phyloP scores from a whole-genome alignment of 345 rosid genomes.

The Citrus sp. region DNA sequence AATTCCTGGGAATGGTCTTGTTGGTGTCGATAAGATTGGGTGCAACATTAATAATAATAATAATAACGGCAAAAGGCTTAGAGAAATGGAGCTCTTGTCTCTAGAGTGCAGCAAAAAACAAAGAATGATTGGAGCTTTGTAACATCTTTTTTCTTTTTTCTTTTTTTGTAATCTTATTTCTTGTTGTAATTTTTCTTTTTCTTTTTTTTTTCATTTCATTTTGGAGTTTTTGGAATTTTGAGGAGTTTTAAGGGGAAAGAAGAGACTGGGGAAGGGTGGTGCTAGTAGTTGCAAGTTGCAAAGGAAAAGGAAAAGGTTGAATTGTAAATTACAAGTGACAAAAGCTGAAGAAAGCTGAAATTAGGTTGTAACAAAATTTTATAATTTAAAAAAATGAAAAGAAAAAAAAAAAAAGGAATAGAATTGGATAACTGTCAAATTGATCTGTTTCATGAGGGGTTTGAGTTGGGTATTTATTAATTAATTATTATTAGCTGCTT shows the following conservation, averaged over 20 bases:
- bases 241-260: background rate
- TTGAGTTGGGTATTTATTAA: no score
- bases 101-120: conserved; percentile 67
- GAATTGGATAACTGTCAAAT: background rate
- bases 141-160: conserved; percentile 26
- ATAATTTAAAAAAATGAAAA: no score
- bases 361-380: background rate
- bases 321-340: conserved; percentile 47
- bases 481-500: background rate
- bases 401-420: no score
- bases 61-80: conserved; percentile 50
- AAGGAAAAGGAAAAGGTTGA: background rate
- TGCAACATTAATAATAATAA: conserved; percentile 11
- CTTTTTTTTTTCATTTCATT: background rate
- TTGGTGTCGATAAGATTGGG: conserved; percentile 26
- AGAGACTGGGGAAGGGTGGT: conserved; percentile 1
- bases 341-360: conserved; percentile 31
- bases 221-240: conserved; percentile 14
- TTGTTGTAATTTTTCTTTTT: background rate
- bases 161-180: background rate
- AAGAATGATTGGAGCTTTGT: conserved; percentile 62
- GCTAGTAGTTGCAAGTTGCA: conserved; percentile 29
- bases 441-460: background rate
- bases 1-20: conserved; percentile 24
- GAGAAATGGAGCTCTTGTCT: conserved; percentile 56